These are phyloP conservation scores for Penicillium herquei DNA, from an alignment of 495 filamentous ascomycete genomes.

Conservation along the genomic window DNA sequence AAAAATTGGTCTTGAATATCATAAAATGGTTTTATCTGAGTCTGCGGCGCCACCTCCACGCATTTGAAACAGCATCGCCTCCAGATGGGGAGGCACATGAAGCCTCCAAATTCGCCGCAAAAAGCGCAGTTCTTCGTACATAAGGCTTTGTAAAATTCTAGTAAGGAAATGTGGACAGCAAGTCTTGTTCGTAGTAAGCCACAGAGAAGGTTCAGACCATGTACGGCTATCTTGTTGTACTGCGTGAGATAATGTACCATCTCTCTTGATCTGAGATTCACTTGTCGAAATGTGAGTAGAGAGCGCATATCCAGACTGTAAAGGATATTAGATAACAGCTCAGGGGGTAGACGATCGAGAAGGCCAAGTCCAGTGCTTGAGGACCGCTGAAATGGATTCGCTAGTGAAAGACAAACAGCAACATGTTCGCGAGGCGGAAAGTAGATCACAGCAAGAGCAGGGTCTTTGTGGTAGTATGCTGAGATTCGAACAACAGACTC, in stretches of 20 bases:
- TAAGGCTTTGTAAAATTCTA: slow-evolving; percentile 32
- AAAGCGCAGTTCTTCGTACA: slow-evolving; percentile 32
- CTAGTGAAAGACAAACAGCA: no score
- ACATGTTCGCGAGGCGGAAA: no score
- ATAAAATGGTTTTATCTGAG: slow-evolving; percentile 29
- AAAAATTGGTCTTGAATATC: slow-evolving; percentile 30
- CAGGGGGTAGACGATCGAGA: slow-evolving; percentile 35
- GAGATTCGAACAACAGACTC: no score
- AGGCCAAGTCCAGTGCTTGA: slow-evolving; percentile 24
- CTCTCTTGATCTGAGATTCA: slow-evolving; percentile 33
- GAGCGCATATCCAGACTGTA: slow-evolving; percentile 37
- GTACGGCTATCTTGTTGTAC: slow-evolving; percentile 31
- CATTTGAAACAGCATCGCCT: slow-evolving; percentile 36
- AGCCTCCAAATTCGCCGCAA: slow-evolving; percentile 35
- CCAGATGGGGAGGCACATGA: slow-evolving; percentile 34
- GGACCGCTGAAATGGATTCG: slow-evolving; percentile 8
- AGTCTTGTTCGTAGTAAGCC: slow-evolving; percentile 36
- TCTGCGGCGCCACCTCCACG: slow-evolving; percentile 15
- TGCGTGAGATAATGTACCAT: slow-evolving; percentile 32
- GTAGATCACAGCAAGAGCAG: no score
- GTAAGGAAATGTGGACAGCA: slow-evolving; percentile 27
- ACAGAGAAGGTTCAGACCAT: slow-evolving; percentile 40
- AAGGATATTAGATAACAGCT: slow-evolving; percentile 34
- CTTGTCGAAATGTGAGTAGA: slow-evolving; percentile 39
- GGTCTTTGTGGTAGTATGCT: no score